A percentile compares a stretch with the other conserved stretches of the same genome.
Conservation (phyloP, 2,329 filamentous ascomycete species). For the Colletotrichum lupini region DNA sequence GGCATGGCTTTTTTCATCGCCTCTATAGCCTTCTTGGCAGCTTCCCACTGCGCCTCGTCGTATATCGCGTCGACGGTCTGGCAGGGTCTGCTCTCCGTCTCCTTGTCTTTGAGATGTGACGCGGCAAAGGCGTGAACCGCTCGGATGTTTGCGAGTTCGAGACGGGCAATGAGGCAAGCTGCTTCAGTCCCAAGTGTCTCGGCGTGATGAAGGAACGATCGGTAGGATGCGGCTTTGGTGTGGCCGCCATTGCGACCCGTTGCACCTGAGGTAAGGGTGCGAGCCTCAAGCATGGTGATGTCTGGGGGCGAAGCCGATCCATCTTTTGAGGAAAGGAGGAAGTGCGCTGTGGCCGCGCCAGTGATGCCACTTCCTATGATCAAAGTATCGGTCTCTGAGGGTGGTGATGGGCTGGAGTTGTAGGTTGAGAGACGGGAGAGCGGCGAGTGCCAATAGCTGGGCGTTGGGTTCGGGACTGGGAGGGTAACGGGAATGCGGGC, state of each 20-base stretch:
- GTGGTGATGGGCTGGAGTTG: slow-evolving; percentile 40
- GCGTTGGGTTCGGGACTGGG: slow-evolving; percentile 54
- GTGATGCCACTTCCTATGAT: slow-evolving; percentile 69
- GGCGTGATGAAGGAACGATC: slow-evolving; percentile 60
- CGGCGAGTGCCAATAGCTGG: slow-evolving; percentile 58
- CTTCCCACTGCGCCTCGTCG: slow-evolving; percentile 54
- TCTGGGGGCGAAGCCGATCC: slow-evolving; percentile 23
- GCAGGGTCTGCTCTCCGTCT: slow-evolving; percentile 60
- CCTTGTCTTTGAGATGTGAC: slow-evolving; percentile 44
- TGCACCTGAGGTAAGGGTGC: slow-evolving; percentile 61
- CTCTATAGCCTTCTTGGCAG: slow-evolving; percentile 51
- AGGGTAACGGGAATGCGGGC: slow-evolving; percentile 36
- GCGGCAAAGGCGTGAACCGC: slow-evolving; percentile 65
- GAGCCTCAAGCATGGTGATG: slow-evolving; percentile 62
- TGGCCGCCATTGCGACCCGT: slow-evolving; percentile 66
- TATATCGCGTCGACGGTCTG: slow-evolving; percentile 70
- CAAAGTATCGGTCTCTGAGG: slow-evolving; percentile 56
- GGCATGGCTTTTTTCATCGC: slow-evolving; percentile 58
- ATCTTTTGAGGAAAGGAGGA: slow-evolving; percentile 33
- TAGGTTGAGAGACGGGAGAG: slow-evolving; percentile 48
- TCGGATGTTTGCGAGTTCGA: slow-evolving; percentile 64
- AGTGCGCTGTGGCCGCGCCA: slow-evolving; percentile 53
- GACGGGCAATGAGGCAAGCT: slow-evolving; percentile 61
- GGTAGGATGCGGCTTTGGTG: slow-evolving; percentile 59
- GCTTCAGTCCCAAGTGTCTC: slow-evolving; percentile 56